phyloP scores from a whole-genome alignment of 2,329 filamentous ascomycete species.

The Nothopassalora personata region DNA sequence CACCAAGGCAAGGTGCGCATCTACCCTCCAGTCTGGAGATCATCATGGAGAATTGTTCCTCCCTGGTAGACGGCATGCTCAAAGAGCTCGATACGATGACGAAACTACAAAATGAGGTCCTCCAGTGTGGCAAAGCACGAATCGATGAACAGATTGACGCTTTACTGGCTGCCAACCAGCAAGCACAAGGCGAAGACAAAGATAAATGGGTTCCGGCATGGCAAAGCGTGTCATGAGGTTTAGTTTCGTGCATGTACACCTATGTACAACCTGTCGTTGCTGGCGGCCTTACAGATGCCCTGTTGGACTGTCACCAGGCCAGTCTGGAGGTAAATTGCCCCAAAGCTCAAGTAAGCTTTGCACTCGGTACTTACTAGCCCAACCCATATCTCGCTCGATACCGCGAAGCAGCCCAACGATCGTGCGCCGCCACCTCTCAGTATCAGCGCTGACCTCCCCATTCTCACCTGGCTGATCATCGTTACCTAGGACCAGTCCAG shows the following conservation, averaged over 20 bases:
- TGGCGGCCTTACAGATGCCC: background rate
- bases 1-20: conserved; percentile 13
- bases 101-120: conserved; percentile 54
- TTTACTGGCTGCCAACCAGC: conserved; percentile 8
- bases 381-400: conserved; percentile 60
- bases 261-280: background rate
- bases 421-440: conserved; percentile 47
- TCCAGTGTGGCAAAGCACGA: conserved; percentile 55
- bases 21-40: conserved; percentile 39
- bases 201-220: conserved; percentile 27
- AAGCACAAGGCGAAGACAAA: conserved; percentile 7
- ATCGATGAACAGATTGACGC: conserved; percentile 38
- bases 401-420: conserved; percentile 53
- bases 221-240: conserved; percentile 18
- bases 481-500: conserved; percentile 55
- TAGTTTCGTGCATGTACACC: background rate
- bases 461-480: conserved; percentile 16
- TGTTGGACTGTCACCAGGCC: conserved; percentile 8
- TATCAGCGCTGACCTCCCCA: conserved; percentile 20
- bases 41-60: conserved; percentile 46
- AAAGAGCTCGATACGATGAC: conserved; percentile 59
- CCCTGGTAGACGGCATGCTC: conserved; percentile 55
- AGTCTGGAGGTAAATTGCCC: conserved; percentile 22
- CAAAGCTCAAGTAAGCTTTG: conserved; percentile 49
- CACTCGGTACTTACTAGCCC: conserved; percentile 57